Conservation (phyloP, 2,329 filamentous ascomycete genomes). For the Ophiostoma angusticollis region DNA sequence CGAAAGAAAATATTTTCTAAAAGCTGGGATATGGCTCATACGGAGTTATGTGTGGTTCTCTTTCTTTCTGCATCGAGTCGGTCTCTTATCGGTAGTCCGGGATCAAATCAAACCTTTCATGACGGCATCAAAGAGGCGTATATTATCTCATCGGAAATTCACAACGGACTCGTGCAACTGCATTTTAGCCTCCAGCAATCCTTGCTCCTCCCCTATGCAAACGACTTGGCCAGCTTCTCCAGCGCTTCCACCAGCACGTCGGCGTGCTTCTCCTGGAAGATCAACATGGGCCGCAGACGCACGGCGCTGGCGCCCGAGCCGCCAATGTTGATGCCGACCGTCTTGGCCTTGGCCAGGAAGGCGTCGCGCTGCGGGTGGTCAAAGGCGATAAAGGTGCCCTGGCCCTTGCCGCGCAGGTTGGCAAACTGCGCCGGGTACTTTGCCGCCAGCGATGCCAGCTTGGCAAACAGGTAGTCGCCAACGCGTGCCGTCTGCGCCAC, state of each 20-base stretch:
- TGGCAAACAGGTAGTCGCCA: conserved; percentile 64
- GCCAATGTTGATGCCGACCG: conserved; percentile 73
- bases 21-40: background rate
- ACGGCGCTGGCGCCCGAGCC: conserved; percentile 67
- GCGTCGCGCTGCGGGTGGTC: conserved; percentile 70
- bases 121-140: no score
- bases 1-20: background rate
- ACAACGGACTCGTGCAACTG: no score
- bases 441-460: conserved; percentile 52
- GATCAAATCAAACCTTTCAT: background rate
- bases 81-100: no score
- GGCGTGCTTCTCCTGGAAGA: conserved; percentile 84
- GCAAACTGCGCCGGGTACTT: conserved; percentile 66
- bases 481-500: conserved; percentile 66
- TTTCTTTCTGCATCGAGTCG: no score
- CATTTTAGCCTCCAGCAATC: no score
- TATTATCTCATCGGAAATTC: no score
- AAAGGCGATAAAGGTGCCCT: conserved; percentile 88
- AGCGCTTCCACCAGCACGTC: conserved; percentile 69
- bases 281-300: conserved; percentile 74
- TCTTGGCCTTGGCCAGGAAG: conserved; percentile 68
- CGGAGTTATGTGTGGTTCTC: no score
- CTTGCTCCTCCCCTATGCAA: conserved; percentile 9
- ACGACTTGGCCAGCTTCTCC: conserved; percentile 55
- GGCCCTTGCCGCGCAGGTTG: conserved; percentile 76